Evolutionary conservation across 2,329 filamentous ascomycete genomes (phyloP).

Genomic region (Fusarium sp.): DNA sequence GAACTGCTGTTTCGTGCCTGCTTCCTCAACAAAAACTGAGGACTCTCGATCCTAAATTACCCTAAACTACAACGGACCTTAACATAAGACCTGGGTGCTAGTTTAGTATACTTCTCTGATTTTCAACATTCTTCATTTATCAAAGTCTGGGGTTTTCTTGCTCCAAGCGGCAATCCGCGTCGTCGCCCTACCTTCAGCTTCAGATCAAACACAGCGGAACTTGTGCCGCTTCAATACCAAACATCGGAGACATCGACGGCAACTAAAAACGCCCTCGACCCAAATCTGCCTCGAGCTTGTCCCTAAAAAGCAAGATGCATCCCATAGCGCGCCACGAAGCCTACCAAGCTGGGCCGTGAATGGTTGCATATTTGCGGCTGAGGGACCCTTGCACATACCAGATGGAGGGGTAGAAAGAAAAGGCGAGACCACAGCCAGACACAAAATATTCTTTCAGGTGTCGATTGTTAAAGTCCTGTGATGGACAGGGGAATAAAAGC

Average conservation of each 20-base stretch:
- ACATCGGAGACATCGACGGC: neutral
- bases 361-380: conserved; percentile 30
- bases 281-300: conserved; percentile 8
- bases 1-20: neutral
- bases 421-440: neutral
- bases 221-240: neutral
- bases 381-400: conserved; percentile 13
- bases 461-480: neutral
- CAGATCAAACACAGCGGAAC: neutral
- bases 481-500: conserved; percentile 7
- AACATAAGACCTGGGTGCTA: no score
- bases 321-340: conserved; percentile 29
- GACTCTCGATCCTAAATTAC: neutral
- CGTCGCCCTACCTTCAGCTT: neutral
- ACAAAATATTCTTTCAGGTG: conserved; percentile 8
- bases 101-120: neutral
- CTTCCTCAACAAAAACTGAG: neutral
- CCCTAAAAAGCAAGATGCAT: conserved; percentile 9
- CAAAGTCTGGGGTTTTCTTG: neutral
- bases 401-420: conserved; percentile 19
- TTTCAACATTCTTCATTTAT: neutral
- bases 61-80: no score
- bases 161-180: neutral
- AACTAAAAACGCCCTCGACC: neutral
- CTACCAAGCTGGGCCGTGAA: neutral